phyloP scores from a whole-genome alignment of 2,329 filamentous ascomycete genomes.

The Apiospora hydei region DNA sequence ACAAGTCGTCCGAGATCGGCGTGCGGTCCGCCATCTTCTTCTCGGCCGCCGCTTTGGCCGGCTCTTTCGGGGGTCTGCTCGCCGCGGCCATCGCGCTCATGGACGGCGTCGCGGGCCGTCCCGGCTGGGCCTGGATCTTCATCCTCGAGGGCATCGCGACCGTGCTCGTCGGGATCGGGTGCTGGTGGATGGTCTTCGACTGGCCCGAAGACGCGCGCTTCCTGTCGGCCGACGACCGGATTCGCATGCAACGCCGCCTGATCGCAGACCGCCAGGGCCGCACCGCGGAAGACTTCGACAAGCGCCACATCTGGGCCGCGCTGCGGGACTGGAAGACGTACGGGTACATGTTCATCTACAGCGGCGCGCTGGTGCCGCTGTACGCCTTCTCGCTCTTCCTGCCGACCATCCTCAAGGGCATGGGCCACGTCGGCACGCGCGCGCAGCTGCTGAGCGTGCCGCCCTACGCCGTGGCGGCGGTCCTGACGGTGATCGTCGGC shows the following conservation, averaged over 20 bases:
- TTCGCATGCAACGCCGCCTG: slow-evolving; percentile 75
- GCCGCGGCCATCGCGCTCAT: slow-evolving; percentile 76
- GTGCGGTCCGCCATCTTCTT: slow-evolving; percentile 72
- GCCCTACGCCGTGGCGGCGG: slow-evolving; percentile 76
- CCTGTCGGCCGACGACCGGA: slow-evolving; percentile 63
- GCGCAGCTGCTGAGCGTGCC: slow-evolving; percentile 79
- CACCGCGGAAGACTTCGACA: slow-evolving; percentile 76
- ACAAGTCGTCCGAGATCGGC: slow-evolving; percentile 68
- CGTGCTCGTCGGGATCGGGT: slow-evolving; percentile 68
- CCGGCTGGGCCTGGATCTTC: slow-evolving; percentile 71
- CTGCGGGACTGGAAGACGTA: slow-evolving; percentile 87
- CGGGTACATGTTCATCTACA: slow-evolving; percentile 76
- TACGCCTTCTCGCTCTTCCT: slow-evolving; percentile 82
- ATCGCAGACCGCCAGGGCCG: slow-evolving; percentile 74
- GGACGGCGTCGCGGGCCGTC: slow-evolving; percentile 64
- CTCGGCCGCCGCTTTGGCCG: slow-evolving; percentile 79
- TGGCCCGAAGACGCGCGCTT: slow-evolving; percentile 54
- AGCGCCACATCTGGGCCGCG: slow-evolving; percentile 74
- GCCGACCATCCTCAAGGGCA: slow-evolving; percentile 74
- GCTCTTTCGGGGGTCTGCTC: slow-evolving; percentile 77
- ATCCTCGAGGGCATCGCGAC: slow-evolving; percentile 76
- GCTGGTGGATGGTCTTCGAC: slow-evolving; percentile 56
- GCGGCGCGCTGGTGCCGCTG: slow-evolving; percentile 74
- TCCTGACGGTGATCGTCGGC: slow-evolving; percentile 71
- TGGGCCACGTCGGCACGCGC: slow-evolving; percentile 57